These are phyloP conservation scores for Entomortierella beljakovae DNA, from an alignment of 192 early-diverging fungal species.

Conservation along the genomic window DNA sequence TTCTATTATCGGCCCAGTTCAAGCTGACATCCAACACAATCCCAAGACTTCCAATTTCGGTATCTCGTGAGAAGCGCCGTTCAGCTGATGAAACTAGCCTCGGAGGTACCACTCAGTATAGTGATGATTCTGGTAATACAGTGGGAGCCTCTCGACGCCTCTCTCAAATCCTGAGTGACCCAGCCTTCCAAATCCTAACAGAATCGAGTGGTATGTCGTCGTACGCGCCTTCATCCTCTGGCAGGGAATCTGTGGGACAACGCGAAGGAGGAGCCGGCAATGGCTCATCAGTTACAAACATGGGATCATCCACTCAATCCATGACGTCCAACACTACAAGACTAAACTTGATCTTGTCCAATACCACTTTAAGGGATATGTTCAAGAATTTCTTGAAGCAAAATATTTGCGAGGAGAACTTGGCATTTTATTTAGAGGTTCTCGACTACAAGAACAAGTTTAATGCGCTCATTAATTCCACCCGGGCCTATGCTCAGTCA, in stretches of 20 bases:
- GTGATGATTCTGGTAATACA: conserved; percentile 12
- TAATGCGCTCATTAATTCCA: conserved; percentile 34
- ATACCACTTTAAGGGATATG: conserved; percentile 59
- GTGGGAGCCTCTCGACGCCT: conserved; percentile 11
- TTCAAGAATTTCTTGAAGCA: conserved; percentile 74
- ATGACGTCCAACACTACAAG: conserved; percentile 61
- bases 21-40: conserved; percentile 31
- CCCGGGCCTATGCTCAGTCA: conserved; percentile 19
- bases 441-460: conserved; percentile 59
- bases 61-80: conserved; percentile 20
- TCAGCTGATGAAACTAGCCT: conserved; percentile 36
- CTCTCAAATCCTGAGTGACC: conserved; percentile 44
- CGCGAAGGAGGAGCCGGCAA: conserved; percentile 11
- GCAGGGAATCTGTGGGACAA: conserved; percentile 28
- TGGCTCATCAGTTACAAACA: neutral
- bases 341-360: conserved; percentile 70
- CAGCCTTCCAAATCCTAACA: conserved; percentile 38
- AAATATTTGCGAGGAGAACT: conserved; percentile 81
- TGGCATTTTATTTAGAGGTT: conserved; percentile 73
- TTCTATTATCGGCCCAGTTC: conserved; percentile 37
- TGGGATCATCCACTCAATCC: conserved; percentile 18
- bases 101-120: conserved; percentile 3
- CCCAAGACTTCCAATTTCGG: conserved; percentile 34
- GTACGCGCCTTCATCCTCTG: conserved; percentile 40
- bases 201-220: conserved; percentile 34